Conservation (phyloP, 192 early-diverging fungal species). For the Borealophlyctis nickersoniae region DNA sequence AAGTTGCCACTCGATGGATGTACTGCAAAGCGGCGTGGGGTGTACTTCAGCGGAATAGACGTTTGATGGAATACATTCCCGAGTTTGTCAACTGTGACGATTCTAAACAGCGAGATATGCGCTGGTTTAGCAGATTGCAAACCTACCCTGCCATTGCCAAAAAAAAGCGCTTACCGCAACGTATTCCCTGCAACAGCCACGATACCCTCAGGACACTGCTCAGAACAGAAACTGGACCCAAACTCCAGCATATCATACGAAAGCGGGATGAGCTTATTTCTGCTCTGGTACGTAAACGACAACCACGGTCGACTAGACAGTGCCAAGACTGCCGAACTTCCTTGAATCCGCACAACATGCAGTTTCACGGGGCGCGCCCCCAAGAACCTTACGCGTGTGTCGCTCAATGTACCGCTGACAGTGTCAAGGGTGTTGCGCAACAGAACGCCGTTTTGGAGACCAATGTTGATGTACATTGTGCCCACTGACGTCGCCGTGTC, state of each 20-base stretch:
- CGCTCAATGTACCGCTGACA: conserved; percentile 76
- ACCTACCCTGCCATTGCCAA: not conserved
- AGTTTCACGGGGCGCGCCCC: conserved; percentile 83
- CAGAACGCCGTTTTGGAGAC: conserved; percentile 85
- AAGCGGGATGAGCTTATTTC: conserved; percentile 77
- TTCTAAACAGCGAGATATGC: conserved; percentile 39
- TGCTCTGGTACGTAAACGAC: conserved; percentile 71
- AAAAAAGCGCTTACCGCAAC: conserved; percentile 54
- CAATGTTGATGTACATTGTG: conserved; percentile 78
- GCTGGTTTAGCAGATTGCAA: not conserved
- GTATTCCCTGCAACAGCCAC: conserved; percentile 84
- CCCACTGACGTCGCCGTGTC: conserved; percentile 64
- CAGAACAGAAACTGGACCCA: conserved; percentile 77
- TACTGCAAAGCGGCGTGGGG: conserved; percentile 79
- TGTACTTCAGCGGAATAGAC: conserved; percentile 77
- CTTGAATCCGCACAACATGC: conserved; percentile 64
- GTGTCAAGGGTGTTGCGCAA: conserved; percentile 82
- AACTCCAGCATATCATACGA: conserved; percentile 67
- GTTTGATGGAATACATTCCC: conserved; percentile 81
- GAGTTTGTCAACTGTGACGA: conserved; percentile 82
- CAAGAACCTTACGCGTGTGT: conserved; percentile 79
- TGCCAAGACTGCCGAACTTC: conserved; percentile 73
- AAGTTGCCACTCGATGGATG: conserved; percentile 76
- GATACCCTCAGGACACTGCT: conserved; percentile 84
- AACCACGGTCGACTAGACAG: conserved; percentile 87